Base-by-base conservation (phyloP, 805 yeast species). In the Cyberlindnera nakhonratchasimensis region DNA sequence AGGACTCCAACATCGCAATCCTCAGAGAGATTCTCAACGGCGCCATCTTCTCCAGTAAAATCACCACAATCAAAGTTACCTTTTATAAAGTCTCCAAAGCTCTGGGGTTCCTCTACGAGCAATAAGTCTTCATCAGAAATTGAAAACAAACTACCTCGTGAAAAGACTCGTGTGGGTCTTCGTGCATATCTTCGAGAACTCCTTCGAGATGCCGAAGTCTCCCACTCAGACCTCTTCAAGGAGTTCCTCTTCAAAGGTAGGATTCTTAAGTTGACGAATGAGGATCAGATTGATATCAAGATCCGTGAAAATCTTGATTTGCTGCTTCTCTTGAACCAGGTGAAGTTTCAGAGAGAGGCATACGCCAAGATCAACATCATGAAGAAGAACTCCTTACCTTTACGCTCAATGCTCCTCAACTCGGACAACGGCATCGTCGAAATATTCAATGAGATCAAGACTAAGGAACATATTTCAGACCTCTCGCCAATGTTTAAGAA, bases 81-180 rank as follows among this genome's bases (percentile, higher is more conserved):
- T 24, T 35, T 44, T 8, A 23, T 11, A n/a, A 37, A 43, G 26
- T 36, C 45, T 6, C 34, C 43, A 12, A 34, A 29, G 18, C 34
- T 31, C n/a, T 36, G 39, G 38, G 14, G 17, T 10, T 22, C 40
- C 4, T 39, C 37, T 18, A 38, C 29, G 29, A 42, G 30, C 23
- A 20, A 14, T 21, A 39, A 4, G 20, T 17, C 12, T 19, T 16
- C 29, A 22, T 30, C 26, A 3, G 47, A 42, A 12, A 17, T 37
- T 10, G 51, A 50, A 37, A 45, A 45, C 34, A 61, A 57, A 28
- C 67, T 86, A 23, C 75, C 80, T 3, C 72, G 95, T 22, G 98
- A 91, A 59, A 81, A 79, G 50, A 74, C 87, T 51, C 69, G 98
- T 32, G 70, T 88, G 9, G 77, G 95, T 0, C 68, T 91, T 34